Conservation (phyloP, 2,329 filamentous ascomycete species). For the Trichoderma aggressivum region DNA sequence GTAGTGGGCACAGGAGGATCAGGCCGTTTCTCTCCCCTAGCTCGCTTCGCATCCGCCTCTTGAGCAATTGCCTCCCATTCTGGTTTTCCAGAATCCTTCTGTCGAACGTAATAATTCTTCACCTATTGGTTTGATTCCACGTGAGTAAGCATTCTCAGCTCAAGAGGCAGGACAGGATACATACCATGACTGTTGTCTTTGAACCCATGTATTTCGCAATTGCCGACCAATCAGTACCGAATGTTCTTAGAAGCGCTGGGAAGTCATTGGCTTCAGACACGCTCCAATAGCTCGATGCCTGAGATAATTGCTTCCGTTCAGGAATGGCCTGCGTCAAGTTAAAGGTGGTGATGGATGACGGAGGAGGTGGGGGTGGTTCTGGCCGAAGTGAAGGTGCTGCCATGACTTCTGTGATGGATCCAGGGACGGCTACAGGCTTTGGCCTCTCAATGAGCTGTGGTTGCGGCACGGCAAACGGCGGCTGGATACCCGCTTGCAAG, state of each 20-base stretch:
- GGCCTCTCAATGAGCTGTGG: conserved; percentile 35
- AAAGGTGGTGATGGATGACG: conserved; percentile 48
- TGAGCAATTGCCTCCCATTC: conserved; percentile 59
- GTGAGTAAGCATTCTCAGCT: neutral
- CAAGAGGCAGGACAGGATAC: conserved; percentile 24
- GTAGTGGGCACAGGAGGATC: conserved; percentile 56
- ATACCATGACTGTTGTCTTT: conserved; percentile 82
- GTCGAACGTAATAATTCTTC: conserved; percentile 65
- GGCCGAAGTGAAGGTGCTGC: conserved; percentile 55
- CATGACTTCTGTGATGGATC: conserved; percentile 52
- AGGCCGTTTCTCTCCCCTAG: conserved; percentile 56
- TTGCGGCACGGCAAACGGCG: conserved; percentile 36
- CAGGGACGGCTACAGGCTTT: conserved; percentile 33
- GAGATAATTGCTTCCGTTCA: conserved; percentile 52
- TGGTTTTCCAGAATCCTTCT: conserved; percentile 56
- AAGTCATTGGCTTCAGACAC: conserved; percentile 79
- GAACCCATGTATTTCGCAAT: conserved; percentile 79
- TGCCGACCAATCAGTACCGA: conserved; percentile 73
- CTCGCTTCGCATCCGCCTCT: conserved; percentile 57
- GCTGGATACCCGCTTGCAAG: conserved; percentile 38
- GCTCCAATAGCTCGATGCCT: conserved; percentile 82
- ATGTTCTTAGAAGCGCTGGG: conserved; percentile 65
- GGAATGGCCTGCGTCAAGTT: conserved; percentile 41
- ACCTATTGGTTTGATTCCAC: conserved; percentile 43
- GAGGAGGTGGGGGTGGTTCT: conserved; percentile 47